phyloP scores from a whole-genome alignment of 2,329 filamentous ascomycete species.

The Rhinocladiella mackenziei region DNA sequence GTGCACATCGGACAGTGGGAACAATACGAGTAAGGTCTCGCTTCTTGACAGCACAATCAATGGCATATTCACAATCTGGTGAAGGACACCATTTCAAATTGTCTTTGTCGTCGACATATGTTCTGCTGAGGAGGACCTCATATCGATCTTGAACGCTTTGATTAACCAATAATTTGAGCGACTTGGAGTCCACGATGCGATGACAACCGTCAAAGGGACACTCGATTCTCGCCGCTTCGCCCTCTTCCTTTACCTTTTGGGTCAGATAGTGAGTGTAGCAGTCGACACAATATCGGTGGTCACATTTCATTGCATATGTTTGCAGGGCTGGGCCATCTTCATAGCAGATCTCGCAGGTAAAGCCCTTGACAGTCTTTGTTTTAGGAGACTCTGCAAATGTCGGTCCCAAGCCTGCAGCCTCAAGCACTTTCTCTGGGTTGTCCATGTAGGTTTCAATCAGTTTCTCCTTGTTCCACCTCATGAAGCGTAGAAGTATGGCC shows the following conservation, averaged over 20 bases:
- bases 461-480: conserved; percentile 93
- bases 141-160: conserved; percentile 63
- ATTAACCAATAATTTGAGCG: conserved; percentile 70
- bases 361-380: conserved; percentile 68
- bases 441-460: conserved; percentile 98
- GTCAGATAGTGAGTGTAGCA: conserved; percentile 89
- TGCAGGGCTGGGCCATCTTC: conserved; percentile 74
- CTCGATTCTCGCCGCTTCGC: conserved; percentile 89
- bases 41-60: conserved; percentile 84
- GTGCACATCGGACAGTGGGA: conserved; percentile 81
- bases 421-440: conserved; percentile 69
- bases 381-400: conserved; percentile 60
- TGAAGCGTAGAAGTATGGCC: conserved; percentile 82
- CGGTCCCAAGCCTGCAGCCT: conserved; percentile 75
- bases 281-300: conserved; percentile 85
- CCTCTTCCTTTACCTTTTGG: conserved; percentile 93
- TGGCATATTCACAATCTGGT: conserved; percentile 90
- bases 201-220: conserved; percentile 86
- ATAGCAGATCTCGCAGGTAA: conserved; percentile 93
- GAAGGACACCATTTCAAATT: conserved; percentile 96
- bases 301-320: conserved; percentile 92
- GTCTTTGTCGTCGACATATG: conserved; percentile 95
- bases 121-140: conserved; percentile 79
- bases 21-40: conserved; percentile 81
- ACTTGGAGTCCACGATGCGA: conserved; percentile 85